Evolutionary conservation across 2,329 filamentous ascomycete genomes (phyloP), one percentile per base, ranked within the genome.

Genomic region (Epichloe baconii): DNA sequence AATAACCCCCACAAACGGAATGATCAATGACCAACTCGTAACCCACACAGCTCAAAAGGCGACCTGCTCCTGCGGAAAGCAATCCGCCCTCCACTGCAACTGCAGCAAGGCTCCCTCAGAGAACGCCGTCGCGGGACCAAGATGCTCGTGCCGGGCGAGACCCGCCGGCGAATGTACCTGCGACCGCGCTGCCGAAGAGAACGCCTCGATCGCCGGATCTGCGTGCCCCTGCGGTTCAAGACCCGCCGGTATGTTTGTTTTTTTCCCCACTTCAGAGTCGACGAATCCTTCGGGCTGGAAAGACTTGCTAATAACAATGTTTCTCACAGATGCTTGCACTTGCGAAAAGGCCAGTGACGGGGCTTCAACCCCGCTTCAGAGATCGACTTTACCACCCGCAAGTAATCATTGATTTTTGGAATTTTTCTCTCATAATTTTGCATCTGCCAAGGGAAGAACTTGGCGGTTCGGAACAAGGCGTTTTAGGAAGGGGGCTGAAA

Each of bases 31-130:
- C 19, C 19, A 11, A 49, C 41, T 37, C 19, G 26, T 15, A 21
- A 14, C 4, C 15, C 3, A 7, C 14, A 10, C 31, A 80, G 80
- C 80, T 59, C 68, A 79, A 60, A 75, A 83, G 68, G 81, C 81
- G 8, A 83, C 75, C 54, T 95, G 89, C 80, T 94, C 88, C 15
- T 97, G 91, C 67, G 91, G 91, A 64, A 82, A 95, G 74, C 79
- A 93, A 66, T 80, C 82, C 4, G 91, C 91, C 47, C 80, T 95
- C 47, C 77, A 90, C 66, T 97, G 91, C 79, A 85, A 75, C 55
- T 96, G 91, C 73, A 80, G 80, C 61, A 90, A 88, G 68, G 78
- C 89, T 4, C 57, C 76, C 4, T 69, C 74, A 15, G 90, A 96
- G 76, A 96, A 96, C 75, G 71, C 71, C 41, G 66, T 87, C 51